A percentile compares a stretch with the other conserved stretches of the same genome.
These are phyloP conservation scores for Aureobasidium sp. DNA, from an alignment of 2,329 filamentous ascomycete genomes.

Conservation along the genomic window DNA sequence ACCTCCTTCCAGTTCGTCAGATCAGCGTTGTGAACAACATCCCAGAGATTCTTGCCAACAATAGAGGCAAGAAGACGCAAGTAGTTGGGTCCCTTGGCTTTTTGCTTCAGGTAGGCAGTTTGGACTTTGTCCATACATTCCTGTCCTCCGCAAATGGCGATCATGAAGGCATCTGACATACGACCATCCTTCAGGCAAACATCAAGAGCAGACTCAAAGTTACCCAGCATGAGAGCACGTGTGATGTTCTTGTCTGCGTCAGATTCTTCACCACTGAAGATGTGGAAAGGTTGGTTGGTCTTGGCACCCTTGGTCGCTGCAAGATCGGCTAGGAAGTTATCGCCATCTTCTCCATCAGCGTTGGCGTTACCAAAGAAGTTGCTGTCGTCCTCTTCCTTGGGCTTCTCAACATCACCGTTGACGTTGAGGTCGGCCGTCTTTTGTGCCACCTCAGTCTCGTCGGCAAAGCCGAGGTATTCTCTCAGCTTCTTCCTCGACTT, in stretches of 20 bases:
- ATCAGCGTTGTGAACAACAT: conserved; percentile 93
- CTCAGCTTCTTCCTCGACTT: conserved; percentile 81
- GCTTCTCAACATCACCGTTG: conserved; percentile 48
- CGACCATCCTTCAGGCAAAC: conserved; percentile 74
- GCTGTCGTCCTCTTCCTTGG: conserved; percentile 28
- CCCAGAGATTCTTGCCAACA: conserved; percentile 94
- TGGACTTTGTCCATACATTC: conserved; percentile 92
- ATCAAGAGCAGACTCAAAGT: conserved; percentile 83
- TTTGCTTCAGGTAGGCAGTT: conserved; percentile 77
- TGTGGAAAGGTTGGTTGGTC: conserved; percentile 87
- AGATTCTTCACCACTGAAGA: conserved; percentile 77
- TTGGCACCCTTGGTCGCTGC: conserved; percentile 84
- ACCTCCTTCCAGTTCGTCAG: conserved; percentile 92
- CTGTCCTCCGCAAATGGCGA: conserved; percentile 92
- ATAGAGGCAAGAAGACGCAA: conserved; percentile 83
- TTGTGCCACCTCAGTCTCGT: conserved; percentile 42
- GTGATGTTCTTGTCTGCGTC: conserved; percentile 81
- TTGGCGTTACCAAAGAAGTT: conserved; percentile 66
- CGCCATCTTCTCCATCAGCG: conserved; percentile 51
- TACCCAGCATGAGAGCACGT: conserved; percentile 75
- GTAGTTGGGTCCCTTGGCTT: conserved; percentile 79
- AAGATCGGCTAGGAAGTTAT: conserved; percentile 79
- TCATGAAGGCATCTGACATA: conserved; percentile 93
- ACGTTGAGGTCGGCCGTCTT: conserved; percentile 31
- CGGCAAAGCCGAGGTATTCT: conserved; percentile 80